Base-by-base conservation (phyloP, 805 yeast genomes). In the Saccharomycopsis babjevae region DNA sequence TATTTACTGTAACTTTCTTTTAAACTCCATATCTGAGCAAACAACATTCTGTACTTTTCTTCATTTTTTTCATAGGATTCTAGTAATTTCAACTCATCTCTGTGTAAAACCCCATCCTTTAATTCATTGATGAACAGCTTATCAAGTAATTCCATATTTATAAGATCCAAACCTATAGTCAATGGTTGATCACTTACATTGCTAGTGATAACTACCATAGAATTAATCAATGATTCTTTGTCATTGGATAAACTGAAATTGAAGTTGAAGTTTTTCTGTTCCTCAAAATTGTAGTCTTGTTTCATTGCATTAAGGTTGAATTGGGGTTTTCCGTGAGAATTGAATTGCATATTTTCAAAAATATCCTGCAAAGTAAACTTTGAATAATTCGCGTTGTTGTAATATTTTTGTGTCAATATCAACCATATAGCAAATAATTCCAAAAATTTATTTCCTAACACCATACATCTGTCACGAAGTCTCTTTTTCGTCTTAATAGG, bases 1-100 rank as follows among this genome's bases (percentile, higher is more conserved):
- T 58, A 63, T 36, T 63, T 63, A 25, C 58, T 60, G 32, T 63
- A 63, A 10, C 57, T 46, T 50, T 63, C 65, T 56, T 63, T 63
- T 38, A 63, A 54, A 39, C 64, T 61, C 65, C 65, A 63, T 13
- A 63, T 3, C 56, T 57, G 61, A 18, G 65, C 59, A 30, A 63
- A 56, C 8, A 55, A 18, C 38, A 50, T 32, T n/a, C 10, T 25
- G 10, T 22, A 38, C 11, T 50, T 38, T 16, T 60, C 54, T n/a
- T 52, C 46, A 16, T 34, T n/a, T 1, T 20, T 6, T 15, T 43
- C 54, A 4, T 22, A 30, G 34, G 25, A 22, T 13, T 36, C 20
- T 43, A 18, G 15, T 28, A 38, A n/a, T n/a, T 18, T 42, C 16
- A 39, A 30, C 50, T 62, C 64, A 7, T 34, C 36, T 10, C 20